Percentiles rank a stretch among this genome's conserved stretches.
Evolutionary conservation across 2,329 filamentous ascomycete species (phyloP).

Genomic region (Xylariaceae sp.): DNA sequence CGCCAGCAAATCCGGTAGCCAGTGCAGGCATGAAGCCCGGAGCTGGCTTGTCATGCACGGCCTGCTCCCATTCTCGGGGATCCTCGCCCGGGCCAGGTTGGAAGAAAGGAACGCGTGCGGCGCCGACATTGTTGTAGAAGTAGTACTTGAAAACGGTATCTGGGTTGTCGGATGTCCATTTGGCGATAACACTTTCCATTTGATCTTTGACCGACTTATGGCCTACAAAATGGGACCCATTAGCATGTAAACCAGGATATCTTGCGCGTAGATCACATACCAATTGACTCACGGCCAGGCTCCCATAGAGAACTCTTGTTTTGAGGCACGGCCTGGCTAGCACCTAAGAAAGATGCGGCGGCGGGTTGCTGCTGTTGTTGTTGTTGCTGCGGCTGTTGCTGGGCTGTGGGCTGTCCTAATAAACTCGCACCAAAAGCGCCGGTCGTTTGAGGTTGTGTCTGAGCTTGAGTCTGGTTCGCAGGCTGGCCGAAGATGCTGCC

Average conservation of each 20-base stretch:
- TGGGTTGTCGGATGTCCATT: constrained; percentile 66
- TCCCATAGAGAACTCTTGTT: constrained; percentile 30
- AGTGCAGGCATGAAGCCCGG: constrained; percentile 72
- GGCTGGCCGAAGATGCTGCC: constrained; percentile 39
- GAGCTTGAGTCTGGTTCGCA: constrained; percentile 37
- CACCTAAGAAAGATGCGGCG: constrained; percentile 41
- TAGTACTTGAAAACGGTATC: constrained; percentile 75
- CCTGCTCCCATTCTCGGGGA: constrained; percentile 76
- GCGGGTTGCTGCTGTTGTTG: constrained; percentile 36
- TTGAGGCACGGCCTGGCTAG: constrained; percentile 36
- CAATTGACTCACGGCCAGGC: constrained; percentile 29
- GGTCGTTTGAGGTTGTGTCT: constrained; percentile 26
- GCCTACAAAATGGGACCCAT: constrained; percentile 36
- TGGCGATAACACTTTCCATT: constrained; percentile 62
- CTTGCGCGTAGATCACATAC: constrained; percentile 16
- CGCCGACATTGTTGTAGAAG: constrained; percentile 81
- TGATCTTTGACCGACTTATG: constrained; percentile 73
- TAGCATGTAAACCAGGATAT: not conserved
- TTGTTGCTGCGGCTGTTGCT: constrained; percentile 35
- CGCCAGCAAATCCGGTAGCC: constrained; percentile 65
- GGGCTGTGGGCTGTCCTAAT: constrained; percentile 33
- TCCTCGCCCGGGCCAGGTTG: constrained; percentile 65
- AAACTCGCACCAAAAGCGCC: constrained; percentile 29
- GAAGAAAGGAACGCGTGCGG: constrained; percentile 70
- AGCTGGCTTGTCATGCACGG: constrained; percentile 71